These are phyloP conservation scores for Linnemannia elongata DNA, from an alignment of 192 early-diverging fungal genomes.

Conservation along the genomic window DNA sequence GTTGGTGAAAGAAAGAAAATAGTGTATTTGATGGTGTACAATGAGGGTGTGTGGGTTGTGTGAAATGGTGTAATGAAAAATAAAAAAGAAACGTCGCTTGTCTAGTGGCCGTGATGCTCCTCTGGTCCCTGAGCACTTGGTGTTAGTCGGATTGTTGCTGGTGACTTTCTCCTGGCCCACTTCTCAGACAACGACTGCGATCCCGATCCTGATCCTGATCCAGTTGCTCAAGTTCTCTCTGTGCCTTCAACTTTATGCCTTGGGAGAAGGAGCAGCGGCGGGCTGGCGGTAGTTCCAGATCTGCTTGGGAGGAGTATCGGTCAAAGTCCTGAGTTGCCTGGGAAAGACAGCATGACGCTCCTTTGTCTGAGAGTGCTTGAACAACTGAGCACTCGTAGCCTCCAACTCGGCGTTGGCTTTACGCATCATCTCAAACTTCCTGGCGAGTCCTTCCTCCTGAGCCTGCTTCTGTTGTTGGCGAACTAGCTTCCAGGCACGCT, in stretches of 20 bases:
- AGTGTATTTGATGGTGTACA: constrained; percentile 35
- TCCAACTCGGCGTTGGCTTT: constrained; percentile 76
- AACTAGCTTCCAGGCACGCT: constrained; percentile 74
- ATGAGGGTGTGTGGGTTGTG: constrained; percentile 9
- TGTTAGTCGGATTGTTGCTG: no score
- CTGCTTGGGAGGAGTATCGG: constrained; percentile 77
- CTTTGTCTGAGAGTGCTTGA: constrained; percentile 73
- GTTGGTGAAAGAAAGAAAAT: not conserved
- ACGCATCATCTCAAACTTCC: constrained; percentile 75
- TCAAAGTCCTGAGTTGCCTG: constrained; percentile 79
- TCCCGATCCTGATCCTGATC: not conserved
- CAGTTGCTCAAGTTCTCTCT: not conserved
- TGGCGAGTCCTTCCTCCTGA: constrained; percentile 59
- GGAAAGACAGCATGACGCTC: constrained; percentile 72
- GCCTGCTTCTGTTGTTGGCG: constrained; percentile 63
- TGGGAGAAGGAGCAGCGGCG: constrained; percentile 11
- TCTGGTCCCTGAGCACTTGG: not conserved
- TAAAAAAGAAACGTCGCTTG: not conserved
- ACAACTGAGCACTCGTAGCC: constrained; percentile 68
- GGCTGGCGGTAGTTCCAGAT: constrained; percentile 77
- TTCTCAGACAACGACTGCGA: not conserved
- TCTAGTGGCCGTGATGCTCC: not conserved
- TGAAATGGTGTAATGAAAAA: not conserved
- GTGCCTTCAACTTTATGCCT: constrained; percentile 30
- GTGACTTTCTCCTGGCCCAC: not conserved